Evolutionary conservation across 2,329 filamentous ascomycete genomes (phyloP).

Genomic region (Aspergillus tubingensis): DNA sequence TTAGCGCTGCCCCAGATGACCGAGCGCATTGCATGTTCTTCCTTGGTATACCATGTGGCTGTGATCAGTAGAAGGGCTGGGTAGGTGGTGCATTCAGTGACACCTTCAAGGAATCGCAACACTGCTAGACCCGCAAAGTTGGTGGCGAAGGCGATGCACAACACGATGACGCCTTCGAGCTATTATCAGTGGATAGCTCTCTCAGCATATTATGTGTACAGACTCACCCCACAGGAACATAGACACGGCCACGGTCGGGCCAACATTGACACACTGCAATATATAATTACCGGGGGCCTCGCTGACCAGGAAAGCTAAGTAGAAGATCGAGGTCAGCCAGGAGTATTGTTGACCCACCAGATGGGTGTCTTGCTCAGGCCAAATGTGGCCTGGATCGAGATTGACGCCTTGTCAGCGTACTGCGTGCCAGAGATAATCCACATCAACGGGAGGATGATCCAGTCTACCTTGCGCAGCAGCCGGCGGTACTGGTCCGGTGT

Average conservation of each 20-base stretch:
- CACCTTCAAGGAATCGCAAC: not conserved
- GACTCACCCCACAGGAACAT: not conserved
- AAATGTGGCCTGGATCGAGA: not conserved
- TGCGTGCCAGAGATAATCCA: not conserved
- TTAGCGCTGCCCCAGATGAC: not conserved
- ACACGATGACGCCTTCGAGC: not conserved
- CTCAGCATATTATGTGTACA: not conserved
- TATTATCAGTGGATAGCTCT: too few species aligned
- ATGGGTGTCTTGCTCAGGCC: not conserved
- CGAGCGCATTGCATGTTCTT: not conserved
- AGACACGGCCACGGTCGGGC: not conserved
- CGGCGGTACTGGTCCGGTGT: not conserved
- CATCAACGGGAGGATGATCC: not conserved
- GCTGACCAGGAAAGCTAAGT: not conserved
- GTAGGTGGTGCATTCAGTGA: not conserved
- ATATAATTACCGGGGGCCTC: not conserved
- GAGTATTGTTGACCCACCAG: not conserved
- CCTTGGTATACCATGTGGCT: not conserved
- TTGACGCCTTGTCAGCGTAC: not conserved
- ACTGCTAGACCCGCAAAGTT: not conserved
- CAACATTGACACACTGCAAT: not conserved
- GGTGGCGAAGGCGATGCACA: not conserved
- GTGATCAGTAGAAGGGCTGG: not conserved
- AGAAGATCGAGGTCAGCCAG: not conserved
- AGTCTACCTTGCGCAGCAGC: not conserved